These are phyloP conservation scores for Stenocarpella maydis DNA, from an alignment of 2,329 filamentous ascomycete genomes.

Conservation along the genomic window DNA sequence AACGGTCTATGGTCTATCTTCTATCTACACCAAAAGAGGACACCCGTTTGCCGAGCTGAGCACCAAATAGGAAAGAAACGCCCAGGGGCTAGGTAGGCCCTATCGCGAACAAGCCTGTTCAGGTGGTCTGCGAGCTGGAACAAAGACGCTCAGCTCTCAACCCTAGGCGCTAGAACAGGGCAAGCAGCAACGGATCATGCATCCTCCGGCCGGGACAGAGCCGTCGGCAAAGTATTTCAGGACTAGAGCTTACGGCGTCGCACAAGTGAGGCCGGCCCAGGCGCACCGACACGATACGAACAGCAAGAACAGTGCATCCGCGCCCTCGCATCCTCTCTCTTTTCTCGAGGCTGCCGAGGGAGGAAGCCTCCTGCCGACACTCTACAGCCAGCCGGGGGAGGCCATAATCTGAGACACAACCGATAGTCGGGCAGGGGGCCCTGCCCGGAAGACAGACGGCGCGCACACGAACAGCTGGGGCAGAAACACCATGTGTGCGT, in stretches of 20 bases:
- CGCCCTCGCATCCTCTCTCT: not conserved
- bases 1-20: not conserved
- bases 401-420: too few species aligned
- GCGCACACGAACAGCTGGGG: constrained; percentile 11
- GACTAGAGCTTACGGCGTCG: not conserved
- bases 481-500: too few species aligned
- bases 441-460: not conserved
- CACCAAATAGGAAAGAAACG: not conserved
- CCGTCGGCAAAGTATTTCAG: not conserved
- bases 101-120: not conserved
- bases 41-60: not conserved
- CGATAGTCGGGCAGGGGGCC: too few species aligned
- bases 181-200: not conserved
- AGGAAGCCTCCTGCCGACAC: not conserved
- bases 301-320: not conserved
- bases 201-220: not conserved
- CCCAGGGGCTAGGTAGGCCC: not conserved
- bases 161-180: not conserved
- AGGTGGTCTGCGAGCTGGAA: too few species aligned
- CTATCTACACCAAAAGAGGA: too few species aligned
- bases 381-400: too few species aligned
- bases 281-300: not conserved
- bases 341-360: not conserved
- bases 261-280: not conserved
- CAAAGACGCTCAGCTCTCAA: not conserved